A percentile compares a stretch with the other conserved stretches of the same genome.
Evolutionary conservation across 1,284 basidiomycete species (phyloP).

Genomic region (Pseudozyma tsukubaensis): DNA sequence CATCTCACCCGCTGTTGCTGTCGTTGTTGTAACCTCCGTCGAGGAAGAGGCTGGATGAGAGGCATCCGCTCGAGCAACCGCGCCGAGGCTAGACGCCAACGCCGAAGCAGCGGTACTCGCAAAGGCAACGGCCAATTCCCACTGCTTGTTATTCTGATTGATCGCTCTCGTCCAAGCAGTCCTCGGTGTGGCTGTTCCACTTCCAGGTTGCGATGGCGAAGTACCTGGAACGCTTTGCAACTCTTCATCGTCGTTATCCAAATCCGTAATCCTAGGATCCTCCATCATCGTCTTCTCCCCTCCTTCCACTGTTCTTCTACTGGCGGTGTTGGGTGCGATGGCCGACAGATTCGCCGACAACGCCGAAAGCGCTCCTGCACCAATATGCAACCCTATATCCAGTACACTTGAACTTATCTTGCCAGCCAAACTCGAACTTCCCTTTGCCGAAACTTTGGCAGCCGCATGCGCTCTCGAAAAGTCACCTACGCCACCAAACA

Average conservation of each 20-base stretch:
- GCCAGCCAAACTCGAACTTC: constrained; percentile 24
- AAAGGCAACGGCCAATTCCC: constrained; percentile 53
- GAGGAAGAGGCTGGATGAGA: background rate
- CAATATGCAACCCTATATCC: constrained; percentile 44
- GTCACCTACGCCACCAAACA: constrained; percentile 8
- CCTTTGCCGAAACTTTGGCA: constrained; percentile 15
- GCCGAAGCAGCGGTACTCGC: constrained; percentile 48
- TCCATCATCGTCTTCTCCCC: constrained; percentile 5
- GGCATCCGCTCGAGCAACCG: constrained; percentile 21
- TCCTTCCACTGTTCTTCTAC: background rate
- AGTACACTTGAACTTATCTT: constrained; percentile 37
- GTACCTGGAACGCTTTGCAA: background rate
- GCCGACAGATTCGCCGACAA: constrained; percentile 37
- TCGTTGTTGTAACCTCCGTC: too few relatives aligned
- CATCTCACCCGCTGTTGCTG: background rate
- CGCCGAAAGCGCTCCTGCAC: constrained; percentile 42
- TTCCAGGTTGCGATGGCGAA: constrained; percentile 14
- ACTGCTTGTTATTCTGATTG: constrained; percentile 49
- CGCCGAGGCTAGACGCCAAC: constrained; percentile 42
- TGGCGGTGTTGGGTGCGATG: constrained; percentile 21
- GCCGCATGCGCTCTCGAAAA: constrained; percentile 43
- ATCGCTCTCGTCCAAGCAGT: constrained; percentile 37
- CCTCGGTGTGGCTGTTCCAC: constrained; percentile 28
- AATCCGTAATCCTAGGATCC: constrained; percentile 37
- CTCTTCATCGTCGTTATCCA: constrained; percentile 42